Percentiles rank a stretch among this genome's conserved stretches.
Evolutionary conservation across 495 filamentous ascomycete species (phyloP).

Genomic region (Neurospora africana): DNA sequence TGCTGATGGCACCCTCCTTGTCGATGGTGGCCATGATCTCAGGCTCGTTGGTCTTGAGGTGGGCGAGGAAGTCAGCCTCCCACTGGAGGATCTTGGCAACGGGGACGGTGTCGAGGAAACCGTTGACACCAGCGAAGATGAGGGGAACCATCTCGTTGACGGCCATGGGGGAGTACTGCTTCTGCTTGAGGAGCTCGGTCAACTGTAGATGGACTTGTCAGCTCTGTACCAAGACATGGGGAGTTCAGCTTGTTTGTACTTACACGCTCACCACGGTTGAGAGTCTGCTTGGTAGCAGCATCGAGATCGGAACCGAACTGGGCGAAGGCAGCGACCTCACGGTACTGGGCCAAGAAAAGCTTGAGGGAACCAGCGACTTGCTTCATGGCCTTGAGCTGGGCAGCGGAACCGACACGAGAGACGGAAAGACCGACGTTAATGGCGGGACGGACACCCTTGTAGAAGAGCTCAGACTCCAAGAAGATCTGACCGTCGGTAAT

Average conservation of each 20-base stretch:
- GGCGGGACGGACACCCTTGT: constrained; percentile 99
- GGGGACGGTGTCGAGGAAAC: constrained; percentile 77
- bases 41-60: constrained; percentile 80
- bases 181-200: constrained; percentile 98
- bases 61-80: constrained; percentile 87
- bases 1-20: constrained; percentile 91
- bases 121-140: constrained; percentile 99
- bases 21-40: constrained; percentile 81
- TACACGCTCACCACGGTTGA: constrained; percentile 97
- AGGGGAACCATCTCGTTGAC: constrained; percentile 99
- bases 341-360: constrained; percentile 99
- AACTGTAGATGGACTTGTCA: constrained; percentile 37
- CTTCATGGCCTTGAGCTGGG: constrained; percentile 99
- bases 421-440: constrained; percentile 99
- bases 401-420: constrained; percentile 98
- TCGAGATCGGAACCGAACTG: constrained; percentile 99
- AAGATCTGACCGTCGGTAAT: constrained; percentile 99
- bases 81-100: constrained; percentile 79
- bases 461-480: constrained; percentile 98
- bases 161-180: constrained; percentile 98
- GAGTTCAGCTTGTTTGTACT: constrained; percentile 20
- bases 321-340: constrained; percentile 98
- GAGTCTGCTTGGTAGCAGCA: constrained; percentile 97
- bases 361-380: constrained; percentile 99
- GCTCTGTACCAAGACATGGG: constrained; percentile 7